A percentile compares a stretch with the other conserved stretches of the same genome.
Conservation (phyloP, 805 yeast species). For the Ogataea pini region DNA sequence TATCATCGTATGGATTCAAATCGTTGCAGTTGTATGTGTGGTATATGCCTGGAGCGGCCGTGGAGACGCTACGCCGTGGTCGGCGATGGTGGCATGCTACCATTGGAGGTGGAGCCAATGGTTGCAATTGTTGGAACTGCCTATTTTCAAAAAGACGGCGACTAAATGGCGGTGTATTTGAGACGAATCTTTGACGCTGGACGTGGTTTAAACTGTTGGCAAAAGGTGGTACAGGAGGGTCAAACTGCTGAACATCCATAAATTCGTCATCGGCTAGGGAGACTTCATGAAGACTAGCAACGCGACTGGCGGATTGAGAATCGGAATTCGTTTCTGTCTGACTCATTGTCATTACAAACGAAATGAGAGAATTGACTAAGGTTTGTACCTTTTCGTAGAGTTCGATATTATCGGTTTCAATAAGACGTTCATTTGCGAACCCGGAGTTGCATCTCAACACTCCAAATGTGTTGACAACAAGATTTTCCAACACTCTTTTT, state of each 20-base stretch:
- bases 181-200: not conserved
- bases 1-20: conserved; percentile 12
- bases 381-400: conserved; percentile 36
- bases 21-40: conserved; percentile 3
- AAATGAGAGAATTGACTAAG: conserved; percentile 34
- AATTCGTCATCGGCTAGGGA: conserved; percentile 15
- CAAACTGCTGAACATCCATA: conserved; percentile 15
- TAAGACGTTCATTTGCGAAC: conserved; percentile 3
- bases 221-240: not conserved
- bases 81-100: not conserved
- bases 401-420: conserved; percentile 25
- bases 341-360: conserved; percentile 31
- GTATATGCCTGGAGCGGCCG: not conserved
- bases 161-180: conserved; percentile 4
- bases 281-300: conserved; percentile 1
- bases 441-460: conserved; percentile 15
- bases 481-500: conserved; percentile 14
- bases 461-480: conserved; percentile 18
- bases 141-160: not conserved
- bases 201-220: not conserved
- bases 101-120: conserved; percentile 1
- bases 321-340: conserved; percentile 8
- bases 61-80: not conserved
- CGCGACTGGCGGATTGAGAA: not conserved
- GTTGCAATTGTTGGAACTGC: not conserved